Evolutionary conservation across 2,329 filamentous ascomycete species (phyloP).

Genomic region (Cladosporium sp.): DNA sequence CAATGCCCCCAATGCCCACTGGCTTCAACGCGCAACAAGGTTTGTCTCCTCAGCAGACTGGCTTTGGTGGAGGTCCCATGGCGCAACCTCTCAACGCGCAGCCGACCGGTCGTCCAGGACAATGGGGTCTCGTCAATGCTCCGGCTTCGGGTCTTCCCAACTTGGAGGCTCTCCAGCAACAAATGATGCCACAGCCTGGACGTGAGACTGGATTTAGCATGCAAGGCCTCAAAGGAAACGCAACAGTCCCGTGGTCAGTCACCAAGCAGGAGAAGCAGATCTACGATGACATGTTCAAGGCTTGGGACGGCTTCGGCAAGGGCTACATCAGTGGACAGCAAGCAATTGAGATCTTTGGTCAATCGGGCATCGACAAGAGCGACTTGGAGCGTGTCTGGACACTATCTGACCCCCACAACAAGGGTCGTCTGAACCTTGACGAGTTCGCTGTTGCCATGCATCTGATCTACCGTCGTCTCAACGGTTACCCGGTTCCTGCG

Average conservation of each 20-base stretch:
- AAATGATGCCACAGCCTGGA: slow-evolving; percentile 96
- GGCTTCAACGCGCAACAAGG: slow-evolving; percentile 63
- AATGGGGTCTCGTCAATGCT: slow-evolving; percentile 98
- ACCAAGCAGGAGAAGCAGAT: slow-evolving; percentile 98
- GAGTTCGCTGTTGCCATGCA: slow-evolving; percentile 99
- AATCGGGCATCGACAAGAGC: slow-evolving; percentile 87
- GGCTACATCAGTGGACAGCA: slow-evolving; percentile 90
- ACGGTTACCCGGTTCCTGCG: slow-evolving; percentile 89
- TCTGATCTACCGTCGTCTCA: slow-evolving; percentile 94
- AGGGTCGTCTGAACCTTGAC: slow-evolving; percentile 89
- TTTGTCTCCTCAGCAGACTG: slow-evolving; percentile 64
- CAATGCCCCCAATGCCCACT: slow-evolving; percentile 81
- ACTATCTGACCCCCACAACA: slow-evolving; percentile 88
- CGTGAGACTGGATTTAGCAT: slow-evolving; percentile 87
- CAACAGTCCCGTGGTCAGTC: slow-evolving; percentile 95
- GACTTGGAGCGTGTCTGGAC: slow-evolving; percentile 96
- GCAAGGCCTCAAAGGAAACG: slow-evolving; percentile 85
- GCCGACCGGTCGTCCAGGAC: slow-evolving; percentile 87
- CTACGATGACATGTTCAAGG: slow-evolving; percentile 91
- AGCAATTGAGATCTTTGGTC: slow-evolving; percentile 95
- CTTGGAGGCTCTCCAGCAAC: slow-evolving; percentile 86
- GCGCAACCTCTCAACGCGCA: slow-evolving; percentile 77
- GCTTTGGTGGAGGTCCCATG: slow-evolving; percentile 61
- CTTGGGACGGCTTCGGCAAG: slow-evolving; percentile 93
- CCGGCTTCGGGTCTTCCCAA: slow-evolving; percentile 88